phyloP scores from a whole-genome alignment of 352 stramenopile species.

The Pythium plurisporium region DNA sequence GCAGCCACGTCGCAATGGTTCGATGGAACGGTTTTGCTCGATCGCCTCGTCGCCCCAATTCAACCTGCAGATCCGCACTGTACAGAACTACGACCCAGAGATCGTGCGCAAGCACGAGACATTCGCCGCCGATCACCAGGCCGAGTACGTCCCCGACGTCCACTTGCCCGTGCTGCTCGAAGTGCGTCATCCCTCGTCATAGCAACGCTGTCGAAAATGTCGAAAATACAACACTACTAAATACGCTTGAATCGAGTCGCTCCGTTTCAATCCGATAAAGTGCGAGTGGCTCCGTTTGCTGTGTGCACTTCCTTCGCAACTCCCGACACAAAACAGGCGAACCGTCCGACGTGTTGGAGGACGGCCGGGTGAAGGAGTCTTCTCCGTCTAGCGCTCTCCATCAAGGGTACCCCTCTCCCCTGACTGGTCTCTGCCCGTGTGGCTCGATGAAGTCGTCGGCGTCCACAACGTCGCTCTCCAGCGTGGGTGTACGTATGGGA shows the following conservation, averaged over 20 bases:
- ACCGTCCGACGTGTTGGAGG: background rate
- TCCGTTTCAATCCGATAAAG: conserved; percentile 11
- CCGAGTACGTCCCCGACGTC: conserved; percentile 66
- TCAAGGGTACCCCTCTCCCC: no score
- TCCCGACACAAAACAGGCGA: background rate
- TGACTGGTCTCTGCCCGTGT: no score
- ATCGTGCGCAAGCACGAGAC: conserved; percentile 7
- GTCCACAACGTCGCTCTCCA: conserved; percentile 26
- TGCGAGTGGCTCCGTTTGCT: background rate
- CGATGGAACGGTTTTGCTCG: conserved; percentile 69
- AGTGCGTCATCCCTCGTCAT: no score
- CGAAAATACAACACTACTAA: conserved; percentile 9
- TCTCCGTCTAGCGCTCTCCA: background rate
- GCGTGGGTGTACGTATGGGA: conserved; percentile 14
- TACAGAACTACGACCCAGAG: conserved; percentile 35
- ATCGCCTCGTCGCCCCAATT: conserved; percentile 30
- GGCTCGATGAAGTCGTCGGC: conserved; percentile 23
- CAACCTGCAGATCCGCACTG: conserved; percentile 33
- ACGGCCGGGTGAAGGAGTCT: background rate
- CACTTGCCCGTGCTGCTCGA: conserved; percentile 60
- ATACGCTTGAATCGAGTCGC: conserved; percentile 8
- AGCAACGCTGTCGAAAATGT: conserved; percentile 5
- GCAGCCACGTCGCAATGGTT: conserved; percentile 66
- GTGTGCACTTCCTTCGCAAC: background rate
- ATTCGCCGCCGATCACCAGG: background rate